Conservation (phyloP, 148 eudicot genomes). For the Beta vulgaris region DNA sequence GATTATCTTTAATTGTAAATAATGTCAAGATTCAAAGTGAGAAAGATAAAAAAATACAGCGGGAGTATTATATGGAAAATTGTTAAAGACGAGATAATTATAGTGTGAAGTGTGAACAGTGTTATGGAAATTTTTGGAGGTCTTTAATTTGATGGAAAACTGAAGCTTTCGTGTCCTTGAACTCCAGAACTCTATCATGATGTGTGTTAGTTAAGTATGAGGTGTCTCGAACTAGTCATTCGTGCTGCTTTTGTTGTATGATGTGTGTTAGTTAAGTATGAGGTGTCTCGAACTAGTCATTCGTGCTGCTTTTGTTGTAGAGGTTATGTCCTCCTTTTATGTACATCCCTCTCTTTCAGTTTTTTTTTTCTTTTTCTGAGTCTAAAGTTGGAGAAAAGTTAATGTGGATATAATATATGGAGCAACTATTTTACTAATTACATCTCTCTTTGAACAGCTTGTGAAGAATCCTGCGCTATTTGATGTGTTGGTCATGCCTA, state of each 20-base stretch:
- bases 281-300: background rate
- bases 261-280: background rate
- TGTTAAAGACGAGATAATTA: too few relatives aligned
- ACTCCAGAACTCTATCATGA: too few relatives aligned
- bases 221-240: background rate
- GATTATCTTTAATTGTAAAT: too few relatives aligned
- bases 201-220: background rate
- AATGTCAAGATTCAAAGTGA: too few relatives aligned
- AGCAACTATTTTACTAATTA: background rate
- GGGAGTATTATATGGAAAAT: too few relatives aligned
- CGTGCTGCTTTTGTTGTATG: background rate
- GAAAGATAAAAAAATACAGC: too few relatives aligned
- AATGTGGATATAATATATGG: background rate
- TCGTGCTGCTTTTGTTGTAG: background rate
- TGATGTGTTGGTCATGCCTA: slow-evolving; percentile 98
- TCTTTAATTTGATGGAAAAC: too few relatives aligned
- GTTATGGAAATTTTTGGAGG: background rate
- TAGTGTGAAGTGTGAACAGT: too few relatives aligned
- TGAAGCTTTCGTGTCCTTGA: too few relatives aligned
- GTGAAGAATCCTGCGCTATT: slow-evolving; percentile 97
- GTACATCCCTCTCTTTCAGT: background rate
- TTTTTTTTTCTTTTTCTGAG: background rate
- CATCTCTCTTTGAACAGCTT: slow-evolving; percentile 51
- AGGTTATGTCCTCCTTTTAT: background rate
- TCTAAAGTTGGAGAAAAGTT: background rate